Conservation (phyloP, 345 rosid genomes). For the Eucalyptus pumila region DNA sequence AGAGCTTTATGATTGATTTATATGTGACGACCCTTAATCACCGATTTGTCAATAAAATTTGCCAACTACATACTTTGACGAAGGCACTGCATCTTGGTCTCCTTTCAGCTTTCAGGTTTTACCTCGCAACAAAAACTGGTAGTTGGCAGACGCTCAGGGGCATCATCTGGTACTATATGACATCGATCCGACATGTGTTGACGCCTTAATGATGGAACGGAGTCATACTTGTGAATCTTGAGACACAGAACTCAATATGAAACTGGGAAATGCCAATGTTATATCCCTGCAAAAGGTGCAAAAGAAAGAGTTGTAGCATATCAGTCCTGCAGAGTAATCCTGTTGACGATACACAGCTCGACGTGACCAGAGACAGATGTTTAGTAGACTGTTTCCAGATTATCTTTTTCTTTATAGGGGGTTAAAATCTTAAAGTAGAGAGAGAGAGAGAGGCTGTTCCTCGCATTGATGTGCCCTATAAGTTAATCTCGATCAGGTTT, state of each 20-base stretch:
- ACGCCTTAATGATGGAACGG: neutral
- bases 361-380: neutral
- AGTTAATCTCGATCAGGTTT: neutral
- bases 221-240: constrained; percentile 27
- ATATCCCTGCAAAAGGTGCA: constrained; percentile 52
- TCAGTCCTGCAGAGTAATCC: neutral
- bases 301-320: neutral
- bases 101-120: neutral
- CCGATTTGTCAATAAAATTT: neutral
- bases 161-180: neutral
- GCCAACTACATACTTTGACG: neutral
- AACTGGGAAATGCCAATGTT: constrained; percentile 75
- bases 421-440: neutral
- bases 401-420: neutral
- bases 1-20: neutral
- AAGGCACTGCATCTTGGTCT: neutral
- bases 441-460: neutral
- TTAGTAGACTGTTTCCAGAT: neutral
- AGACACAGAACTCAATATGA: constrained; percentile 39
- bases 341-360: neutral
- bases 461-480: neutral
- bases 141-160: neutral
- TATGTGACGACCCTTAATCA: neutral
- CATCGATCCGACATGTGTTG: neutral
- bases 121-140: neutral